Evolutionary conservation across 2,329 filamentous ascomycete genomes (phyloP), one percentile per base, ranked within the genome.

Genomic region (Pyricularia pennisetigena): DNA sequence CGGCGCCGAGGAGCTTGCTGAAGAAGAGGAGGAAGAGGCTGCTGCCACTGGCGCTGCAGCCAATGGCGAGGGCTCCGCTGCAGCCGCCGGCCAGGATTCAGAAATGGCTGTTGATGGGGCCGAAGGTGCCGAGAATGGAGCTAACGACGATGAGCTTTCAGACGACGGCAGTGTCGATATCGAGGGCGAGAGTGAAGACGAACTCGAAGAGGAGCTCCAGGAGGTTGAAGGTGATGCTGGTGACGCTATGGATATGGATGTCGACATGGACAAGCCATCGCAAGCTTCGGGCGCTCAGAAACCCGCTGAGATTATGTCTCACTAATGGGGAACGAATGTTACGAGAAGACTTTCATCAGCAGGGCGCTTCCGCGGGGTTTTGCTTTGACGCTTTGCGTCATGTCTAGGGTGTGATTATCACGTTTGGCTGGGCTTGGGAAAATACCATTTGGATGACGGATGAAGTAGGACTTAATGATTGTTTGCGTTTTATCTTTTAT

Each of bases 1-100:
- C 75, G 95, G 94, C 71, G 93, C 91, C 26, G 95, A 98, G 68
- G 94, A 97, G 78, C 88, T 87, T 20, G 92, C 93, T 65, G 89
- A 89, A 67, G 89, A 88, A 67, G 87, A 86, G n/a, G 86, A 79
- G 14, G 86, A 84, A 54, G 84, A 82, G 41, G 69, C 79, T 78
- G 67, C 65, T 23, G 87, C 81, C 4, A 85, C 82, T 9, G 83
- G 86, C 68, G 85, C 82, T 67, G 80, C 30, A 75, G 57, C 69
- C 24, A 72, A 69, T 23, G 72, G 70, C 29, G 71, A 69, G 54
- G 68, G 63, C 30, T 69, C 68, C 63, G 28, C 66, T 29, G 66
- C 57, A 26, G 32, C 12, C 6, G 41, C 41, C 24, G 71, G 68
- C 20, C 72, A 75, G 68, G 76, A 78, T 64, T 73, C 75, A 1